Base-by-base conservation (phyloP, 2,329 filamentous ascomycete species). In the Lachnellula subtilissima region DNA sequence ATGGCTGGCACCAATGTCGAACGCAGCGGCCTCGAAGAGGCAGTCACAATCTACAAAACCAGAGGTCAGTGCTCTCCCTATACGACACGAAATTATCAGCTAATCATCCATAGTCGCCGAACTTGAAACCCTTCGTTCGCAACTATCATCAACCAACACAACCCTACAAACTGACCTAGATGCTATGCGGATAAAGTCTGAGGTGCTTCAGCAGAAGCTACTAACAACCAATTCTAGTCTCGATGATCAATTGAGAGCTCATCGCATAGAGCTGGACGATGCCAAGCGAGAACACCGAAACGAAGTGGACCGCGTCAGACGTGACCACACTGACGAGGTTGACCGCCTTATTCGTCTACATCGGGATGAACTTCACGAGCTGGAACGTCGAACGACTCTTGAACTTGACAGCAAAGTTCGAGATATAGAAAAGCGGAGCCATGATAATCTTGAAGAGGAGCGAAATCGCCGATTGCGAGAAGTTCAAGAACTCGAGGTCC, bases 11-110 rank as follows among this genome's bases (percentile, higher is more conserved):
- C 88, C 22, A 79, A 87, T 11, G 81, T 80, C 42, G 85, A 90
- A 53, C 85, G 83, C 64, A 86, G 82, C 55, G 81, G 78, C 5
- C 77, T 91, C 58, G 90, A 93, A 64, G 87, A 94, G 60, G 82
- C 86, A 0, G 78, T 95, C 47, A 83, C 87, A 15, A 65, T 89
- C 9, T 87, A 89, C 62, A 95, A 93, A 74, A 76, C 59, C 70
- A 75, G 53, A 78, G 76, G 59, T 80, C 76, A 47, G 70, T 74
- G 5, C 61, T 17, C 45, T 22, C 25, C n/a, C 45, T 40, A 17
- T 19, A 8, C n/a, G 9, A n/a, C 19, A 23, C 14, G 5, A 5
- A 14, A 12, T n/a, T 28, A 14, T 25, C 28, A 42, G 28, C 59
- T 62, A 32, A 65, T 22, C 8, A 42, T 35, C 42, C 9, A 36